Conservation (phyloP, 2,329 filamentous ascomycete species). For the Fusarium sp. region DNA sequence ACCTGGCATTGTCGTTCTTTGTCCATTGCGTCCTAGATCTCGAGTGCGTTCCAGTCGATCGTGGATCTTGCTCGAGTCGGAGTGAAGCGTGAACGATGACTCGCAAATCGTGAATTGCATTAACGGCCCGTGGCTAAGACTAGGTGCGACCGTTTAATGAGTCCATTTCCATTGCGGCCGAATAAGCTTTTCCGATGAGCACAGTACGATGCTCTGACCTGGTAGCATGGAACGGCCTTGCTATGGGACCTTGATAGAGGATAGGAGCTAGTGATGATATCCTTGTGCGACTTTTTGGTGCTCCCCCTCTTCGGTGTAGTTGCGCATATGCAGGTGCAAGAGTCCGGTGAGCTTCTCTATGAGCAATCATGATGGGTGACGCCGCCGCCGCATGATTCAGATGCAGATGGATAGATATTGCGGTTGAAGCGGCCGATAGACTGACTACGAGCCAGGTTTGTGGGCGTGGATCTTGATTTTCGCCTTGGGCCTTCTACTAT, state of each 20-base stretch:
- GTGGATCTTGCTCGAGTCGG: conserved; percentile 13
- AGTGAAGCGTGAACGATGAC: conserved; percentile 36
- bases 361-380: conserved; percentile 29
- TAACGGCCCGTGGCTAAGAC: conserved; percentile 32
- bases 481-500: conserved; percentile 1
- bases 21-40: conserved; percentile 26
- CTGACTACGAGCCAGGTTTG: conserved; percentile 28
- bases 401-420: conserved; percentile 14
- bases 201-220: conserved; percentile 35
- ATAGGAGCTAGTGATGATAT: conserved; percentile 32
- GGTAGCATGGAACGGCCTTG: conserved; percentile 37
- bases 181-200: conserved; percentile 35
- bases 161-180: conserved; percentile 38
- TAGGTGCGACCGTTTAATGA: conserved; percentile 42
- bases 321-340: conserved; percentile 38
- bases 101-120: conserved; percentile 35
- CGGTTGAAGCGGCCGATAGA: conserved; percentile 11
- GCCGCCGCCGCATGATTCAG: conserved; percentile 34
- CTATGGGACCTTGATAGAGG: conserved; percentile 30
- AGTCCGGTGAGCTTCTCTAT: conserved; percentile 34
- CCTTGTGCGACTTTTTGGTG: conserved; percentile 35
- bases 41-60: conserved; percentile 24
- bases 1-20: conserved; percentile 20
- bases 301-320: conserved; percentile 36
- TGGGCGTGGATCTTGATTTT: conserved; percentile 19